These are phyloP conservation scores for bread wheat (Triticum aestivum) DNA, from an alignment of 176 grass and related monocot genomes.

Conservation along the genomic window DNA sequence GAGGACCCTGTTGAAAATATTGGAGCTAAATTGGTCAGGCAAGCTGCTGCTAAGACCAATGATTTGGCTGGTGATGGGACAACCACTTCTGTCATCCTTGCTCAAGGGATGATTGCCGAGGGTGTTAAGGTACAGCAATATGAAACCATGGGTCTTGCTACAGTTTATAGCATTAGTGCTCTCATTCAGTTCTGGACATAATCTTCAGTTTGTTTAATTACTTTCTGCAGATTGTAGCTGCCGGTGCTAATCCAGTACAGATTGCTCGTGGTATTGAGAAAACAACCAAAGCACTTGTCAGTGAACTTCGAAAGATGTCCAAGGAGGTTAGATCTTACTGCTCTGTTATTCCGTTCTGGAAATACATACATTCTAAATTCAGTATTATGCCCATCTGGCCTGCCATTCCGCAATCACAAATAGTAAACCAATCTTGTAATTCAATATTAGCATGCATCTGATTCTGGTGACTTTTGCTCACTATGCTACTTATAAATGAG, in stretches of 20 bases:
- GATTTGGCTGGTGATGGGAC: conserved; percentile 67
- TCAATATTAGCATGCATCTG: background rate
- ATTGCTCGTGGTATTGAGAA: conserved; percentile 66
- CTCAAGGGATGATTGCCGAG: conserved; percentile 60
- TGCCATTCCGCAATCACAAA: background rate
- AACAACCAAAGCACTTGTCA: conserved; percentile 49
- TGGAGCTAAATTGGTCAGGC: conserved; percentile 85
- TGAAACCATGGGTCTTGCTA: background rate
- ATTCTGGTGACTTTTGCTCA: background rate
- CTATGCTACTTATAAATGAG: background rate
- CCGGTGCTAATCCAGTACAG: conserved; percentile 69
- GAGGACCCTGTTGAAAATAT: conserved; percentile 93
- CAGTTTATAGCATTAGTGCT: background rate
- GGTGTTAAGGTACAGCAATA: conserved; percentile 52
- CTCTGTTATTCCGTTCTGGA: background rate
- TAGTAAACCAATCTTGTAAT: background rate
- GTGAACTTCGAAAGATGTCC: conserved; percentile 54
- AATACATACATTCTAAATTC: background rate
- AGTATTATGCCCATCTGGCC: background rate
- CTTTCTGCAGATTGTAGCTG: conserved; percentile 42
- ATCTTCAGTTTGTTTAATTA: background rate
- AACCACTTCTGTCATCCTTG: conserved; percentile 61
- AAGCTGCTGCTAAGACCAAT: conserved; percentile 71
- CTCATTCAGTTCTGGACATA: background rate
- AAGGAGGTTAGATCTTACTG: conserved; percentile 42